Conservation (phyloP, 345 rosid genomes). For the Bruguiera parviflora region DNA sequence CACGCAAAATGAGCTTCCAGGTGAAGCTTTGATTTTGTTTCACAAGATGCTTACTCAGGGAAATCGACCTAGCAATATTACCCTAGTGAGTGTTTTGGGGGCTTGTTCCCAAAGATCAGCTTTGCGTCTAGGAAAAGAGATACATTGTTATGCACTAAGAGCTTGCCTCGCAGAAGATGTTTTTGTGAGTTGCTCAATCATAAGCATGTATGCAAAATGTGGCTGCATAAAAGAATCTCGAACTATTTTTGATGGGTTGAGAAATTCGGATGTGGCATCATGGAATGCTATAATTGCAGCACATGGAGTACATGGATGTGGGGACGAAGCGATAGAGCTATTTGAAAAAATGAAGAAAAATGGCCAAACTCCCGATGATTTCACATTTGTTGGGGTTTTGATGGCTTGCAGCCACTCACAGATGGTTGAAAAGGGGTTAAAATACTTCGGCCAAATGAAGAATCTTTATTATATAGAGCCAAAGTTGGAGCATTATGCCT, state of each 20-base stretch:
- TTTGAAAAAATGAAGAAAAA: slow-evolving; percentile 16
- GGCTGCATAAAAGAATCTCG: slow-evolving; percentile 24
- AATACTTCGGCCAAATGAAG: slow-evolving; percentile 46
- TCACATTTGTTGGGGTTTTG: slow-evolving; percentile 57
- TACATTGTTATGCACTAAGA: slow-evolving; percentile 54
- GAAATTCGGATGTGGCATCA: slow-evolving; percentile 8
- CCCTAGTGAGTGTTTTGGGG: slow-evolving; percentile 39
- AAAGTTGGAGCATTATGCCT: slow-evolving; percentile 62
- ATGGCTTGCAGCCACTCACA: slow-evolving; percentile 62
- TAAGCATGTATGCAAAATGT: slow-evolving; percentile 29
- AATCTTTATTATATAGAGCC: slow-evolving; percentile 36
- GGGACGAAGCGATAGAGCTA: slow-evolving; percentile 11
- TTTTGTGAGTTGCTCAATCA: slow-evolving; percentile 18
- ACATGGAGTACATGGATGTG: slow-evolving; percentile 20
- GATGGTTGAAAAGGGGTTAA: slow-evolving; percentile 50
- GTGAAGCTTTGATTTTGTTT: slow-evolving; percentile 45
- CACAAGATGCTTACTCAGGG: slow-evolving; percentile 42
- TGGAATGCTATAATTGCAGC: slow-evolving; percentile 26
- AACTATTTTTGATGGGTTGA: slow-evolving; percentile 9
- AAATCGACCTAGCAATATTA: slow-evolving; percentile 39
- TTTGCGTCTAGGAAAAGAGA: slow-evolving; percentile 53
- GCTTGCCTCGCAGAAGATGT: slow-evolving; percentile 25
- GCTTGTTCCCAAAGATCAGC: slow-evolving; percentile 60
- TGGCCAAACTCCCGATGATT: slow-evolving; percentile 46
- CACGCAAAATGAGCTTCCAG: slow-evolving; percentile 50